phyloP scores from a whole-genome alignment of 768 basidiomycete genomes.

The Gelatoporia subvermispora region DNA sequence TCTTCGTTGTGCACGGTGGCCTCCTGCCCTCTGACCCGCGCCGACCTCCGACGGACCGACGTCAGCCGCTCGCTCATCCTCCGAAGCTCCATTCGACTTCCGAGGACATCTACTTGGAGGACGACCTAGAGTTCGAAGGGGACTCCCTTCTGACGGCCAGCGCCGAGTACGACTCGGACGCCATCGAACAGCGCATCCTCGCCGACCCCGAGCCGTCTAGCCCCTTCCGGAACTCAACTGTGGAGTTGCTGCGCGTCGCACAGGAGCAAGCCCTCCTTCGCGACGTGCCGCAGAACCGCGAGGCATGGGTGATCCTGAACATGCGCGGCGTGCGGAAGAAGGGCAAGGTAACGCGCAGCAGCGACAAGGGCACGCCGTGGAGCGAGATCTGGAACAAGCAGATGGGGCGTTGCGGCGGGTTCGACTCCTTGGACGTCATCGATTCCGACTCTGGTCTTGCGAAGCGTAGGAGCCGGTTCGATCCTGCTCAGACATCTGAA shows the following conservation, averaged over 20 bases:
- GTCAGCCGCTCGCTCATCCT: slow-evolving; percentile 70
- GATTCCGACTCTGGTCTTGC: background rate
- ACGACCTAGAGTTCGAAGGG: slow-evolving; percentile 1
- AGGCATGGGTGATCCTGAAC: slow-evolving; percentile 75
- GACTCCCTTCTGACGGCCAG: background rate
- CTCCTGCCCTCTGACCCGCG: slow-evolving; percentile 69
- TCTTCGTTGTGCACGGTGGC: slow-evolving; percentile 81
- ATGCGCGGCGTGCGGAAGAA: slow-evolving; percentile 49
- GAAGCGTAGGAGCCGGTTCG: background rate
- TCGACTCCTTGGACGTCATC: slow-evolving; percentile 16
- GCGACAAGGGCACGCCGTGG: slow-evolving; percentile 65
- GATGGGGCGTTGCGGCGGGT: slow-evolving; percentile 56
- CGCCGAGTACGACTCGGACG: background rate
- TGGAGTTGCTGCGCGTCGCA: slow-evolving; percentile 37
- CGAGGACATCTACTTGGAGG: background rate
- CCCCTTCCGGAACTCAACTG: background rate
- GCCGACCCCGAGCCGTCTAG: background rate
- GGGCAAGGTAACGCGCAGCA: slow-evolving; percentile 29
- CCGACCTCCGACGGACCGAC: slow-evolving; percentile 39
- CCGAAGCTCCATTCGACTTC: slow-evolving; percentile 33
- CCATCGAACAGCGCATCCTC: slow-evolving; percentile 8
- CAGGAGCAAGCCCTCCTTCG: slow-evolving; percentile 69
- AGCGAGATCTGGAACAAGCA: slow-evolving; percentile 66
- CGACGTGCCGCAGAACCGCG: slow-evolving; percentile 68
- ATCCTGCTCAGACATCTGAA: background rate